phyloP scores from a whole-genome alignment of 2,329 filamentous ascomycete genomes.

The Penicillium sclerotiorum region DNA sequence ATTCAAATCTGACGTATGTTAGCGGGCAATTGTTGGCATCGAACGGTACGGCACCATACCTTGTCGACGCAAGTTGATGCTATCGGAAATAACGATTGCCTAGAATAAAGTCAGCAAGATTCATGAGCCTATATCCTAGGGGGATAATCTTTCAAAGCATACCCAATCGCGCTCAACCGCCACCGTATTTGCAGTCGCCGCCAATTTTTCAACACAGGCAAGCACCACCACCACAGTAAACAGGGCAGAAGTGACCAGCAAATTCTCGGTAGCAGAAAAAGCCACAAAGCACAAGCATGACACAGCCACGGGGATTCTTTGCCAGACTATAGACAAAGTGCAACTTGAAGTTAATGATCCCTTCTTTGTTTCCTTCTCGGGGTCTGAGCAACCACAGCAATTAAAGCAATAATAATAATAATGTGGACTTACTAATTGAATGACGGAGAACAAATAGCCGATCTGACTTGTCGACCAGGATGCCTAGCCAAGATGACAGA shows the following conservation, averaged over 20 bases:
- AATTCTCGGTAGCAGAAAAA: slow-evolving; percentile 25
- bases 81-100: slow-evolving; percentile 36
- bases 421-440: slow-evolving; percentile 46
- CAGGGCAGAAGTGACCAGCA: slow-evolving; percentile 21
- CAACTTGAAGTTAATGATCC: not conserved
- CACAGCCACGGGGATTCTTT: slow-evolving; percentile 46
- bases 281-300: slow-evolving; percentile 53
- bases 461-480: slow-evolving; percentile 59
- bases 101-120: slow-evolving; percentile 6
- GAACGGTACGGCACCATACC: slow-evolving; percentile 19
- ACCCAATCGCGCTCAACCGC: slow-evolving; percentile 73
- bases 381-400: not conserved
- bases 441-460: slow-evolving; percentile 55
- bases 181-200: slow-evolving; percentile 65
- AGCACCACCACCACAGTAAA: slow-evolving; percentile 51
- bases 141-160: too few species aligned
- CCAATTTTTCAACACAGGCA: slow-evolving; percentile 70
- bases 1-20: slow-evolving; percentile 49
- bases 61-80: slow-evolving; percentile 45
- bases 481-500: slow-evolving; percentile 62
- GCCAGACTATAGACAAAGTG: slow-evolving; percentile 32
- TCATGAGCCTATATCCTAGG: not conserved
- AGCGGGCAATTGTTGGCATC: not conserved
- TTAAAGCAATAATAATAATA: too few species aligned
- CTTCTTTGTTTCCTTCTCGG: not conserved